These are phyloP conservation scores for Aegilops bicornis DNA, from an alignment of 176 grass and related monocot genomes.

Conservation along the genomic window DNA sequence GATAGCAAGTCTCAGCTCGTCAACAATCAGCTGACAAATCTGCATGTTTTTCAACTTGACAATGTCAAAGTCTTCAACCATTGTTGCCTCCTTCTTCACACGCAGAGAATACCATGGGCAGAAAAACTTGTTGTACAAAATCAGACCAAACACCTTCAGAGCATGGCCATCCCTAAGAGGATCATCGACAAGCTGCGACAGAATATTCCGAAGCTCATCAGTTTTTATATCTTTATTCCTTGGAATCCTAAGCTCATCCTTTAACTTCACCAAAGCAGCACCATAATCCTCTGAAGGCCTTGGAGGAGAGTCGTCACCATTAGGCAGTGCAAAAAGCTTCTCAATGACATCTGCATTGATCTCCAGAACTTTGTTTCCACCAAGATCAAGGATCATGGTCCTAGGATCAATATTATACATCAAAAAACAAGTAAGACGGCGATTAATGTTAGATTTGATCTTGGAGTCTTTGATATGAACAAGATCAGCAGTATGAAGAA, in stretches of 20 bases:
- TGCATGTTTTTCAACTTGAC: background rate
- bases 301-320: background rate
- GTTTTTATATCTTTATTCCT: background rate
- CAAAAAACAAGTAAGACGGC: background rate
- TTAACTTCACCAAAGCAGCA: background rate
- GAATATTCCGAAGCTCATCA: background rate
- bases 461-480: background rate
- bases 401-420: background rate
- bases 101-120: background rate
- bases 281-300: background rate
- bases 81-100: background rate
- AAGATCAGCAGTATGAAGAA: background rate
- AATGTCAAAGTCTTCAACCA: background rate
- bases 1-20: background rate
- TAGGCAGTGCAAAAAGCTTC: background rate
- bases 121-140: background rate
- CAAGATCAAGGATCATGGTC: background rate
- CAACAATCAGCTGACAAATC: background rate
- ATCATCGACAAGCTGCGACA: background rate
- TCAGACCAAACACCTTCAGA: background rate
- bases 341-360: background rate
- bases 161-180: background rate
- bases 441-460: background rate
- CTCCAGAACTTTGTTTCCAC: background rate
- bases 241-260: background rate